Evolutionary conservation across 129 eudicot genomes (phyloP).

Genomic region (Erigeron canadensis): DNA sequence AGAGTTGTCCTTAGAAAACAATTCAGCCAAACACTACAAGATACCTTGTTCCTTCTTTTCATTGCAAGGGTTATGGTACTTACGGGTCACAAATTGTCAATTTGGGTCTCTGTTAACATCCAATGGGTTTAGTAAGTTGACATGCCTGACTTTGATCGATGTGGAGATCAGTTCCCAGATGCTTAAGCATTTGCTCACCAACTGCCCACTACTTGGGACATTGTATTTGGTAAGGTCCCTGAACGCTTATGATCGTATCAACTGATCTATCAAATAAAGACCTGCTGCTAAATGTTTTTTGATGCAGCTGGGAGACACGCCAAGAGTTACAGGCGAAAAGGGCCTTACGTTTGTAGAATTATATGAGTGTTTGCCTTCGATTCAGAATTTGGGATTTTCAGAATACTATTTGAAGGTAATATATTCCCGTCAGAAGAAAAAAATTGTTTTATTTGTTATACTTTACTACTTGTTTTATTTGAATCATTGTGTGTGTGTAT

Average conservation of each 20-base stretch:
- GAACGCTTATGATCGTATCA: background rate
- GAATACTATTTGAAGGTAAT: background rate
- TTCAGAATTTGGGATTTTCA: background rate
- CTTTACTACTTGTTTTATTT: too few relatives aligned
- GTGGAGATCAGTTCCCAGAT: background rate
- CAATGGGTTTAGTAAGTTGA: slow-evolving; percentile 15
- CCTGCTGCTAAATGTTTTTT: background rate
- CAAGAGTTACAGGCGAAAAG: background rate
- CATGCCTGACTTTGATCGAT: background rate
- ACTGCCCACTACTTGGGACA: slow-evolving; percentile 21
- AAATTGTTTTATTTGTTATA: too few relatives aligned
- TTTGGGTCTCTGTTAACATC: slow-evolving; percentile 11
- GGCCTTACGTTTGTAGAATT: background rate
- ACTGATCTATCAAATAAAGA: background rate
- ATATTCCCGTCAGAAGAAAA: background rate
- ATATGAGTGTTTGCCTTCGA: background rate
- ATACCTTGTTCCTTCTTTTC: slow-evolving; percentile 25
- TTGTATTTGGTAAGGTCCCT: slow-evolving; percentile 8
- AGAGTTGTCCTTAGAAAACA: background rate
- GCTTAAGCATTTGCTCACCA: slow-evolving; percentile 9
- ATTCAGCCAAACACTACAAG: background rate
- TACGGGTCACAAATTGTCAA: slow-evolving; percentile 9
- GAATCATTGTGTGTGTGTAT: background rate
- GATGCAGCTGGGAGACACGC: background rate
- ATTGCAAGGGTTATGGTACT: background rate